Conservation (phyloP, 2,329 filamentous ascomycete genomes). For the Verticillium nonalfalfae region DNA sequence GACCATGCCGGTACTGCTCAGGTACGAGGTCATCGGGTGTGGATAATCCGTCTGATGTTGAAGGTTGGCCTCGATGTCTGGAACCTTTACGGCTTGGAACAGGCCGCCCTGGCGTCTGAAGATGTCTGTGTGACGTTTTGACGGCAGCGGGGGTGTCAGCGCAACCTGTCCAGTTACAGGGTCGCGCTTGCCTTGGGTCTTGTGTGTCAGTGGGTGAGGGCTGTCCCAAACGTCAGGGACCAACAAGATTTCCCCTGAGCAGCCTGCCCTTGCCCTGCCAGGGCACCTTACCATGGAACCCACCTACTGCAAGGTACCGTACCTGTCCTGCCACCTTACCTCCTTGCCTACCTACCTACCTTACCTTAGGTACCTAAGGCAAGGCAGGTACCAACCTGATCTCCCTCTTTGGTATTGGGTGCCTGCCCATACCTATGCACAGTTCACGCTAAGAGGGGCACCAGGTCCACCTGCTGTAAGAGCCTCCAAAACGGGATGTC, state of each 20-base stretch:
- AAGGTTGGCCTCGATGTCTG: background rate
- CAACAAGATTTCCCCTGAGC: background rate
- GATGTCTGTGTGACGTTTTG: slow-evolving; percentile 2
- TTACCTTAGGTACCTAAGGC: no score
- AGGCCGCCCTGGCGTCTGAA: background rate
- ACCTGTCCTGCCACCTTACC: no score
- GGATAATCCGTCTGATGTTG: background rate
- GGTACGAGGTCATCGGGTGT: background rate
- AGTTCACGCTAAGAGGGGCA: background rate
- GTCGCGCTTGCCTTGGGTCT: background rate
- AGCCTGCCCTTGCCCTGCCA: background rate
- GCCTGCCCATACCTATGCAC: slow-evolving; percentile 1
- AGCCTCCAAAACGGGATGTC: slow-evolving; percentile 7
- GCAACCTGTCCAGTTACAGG: background rate
- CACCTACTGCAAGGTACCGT: no score
- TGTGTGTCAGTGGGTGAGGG: background rate
- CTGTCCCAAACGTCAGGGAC: background rate
- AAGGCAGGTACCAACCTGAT: no score
- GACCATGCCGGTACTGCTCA: background rate
- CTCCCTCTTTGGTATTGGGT: background rate
- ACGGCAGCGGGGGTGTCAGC: background rate
- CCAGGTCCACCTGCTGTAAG: slow-evolving; percentile 1
- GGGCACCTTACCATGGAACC: no score
- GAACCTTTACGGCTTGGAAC: background rate
- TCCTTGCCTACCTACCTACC: no score